Evolutionary conservation across 352 stramenopile genomes (phyloP).

Genomic region (Globisporangium yorkense): DNA sequence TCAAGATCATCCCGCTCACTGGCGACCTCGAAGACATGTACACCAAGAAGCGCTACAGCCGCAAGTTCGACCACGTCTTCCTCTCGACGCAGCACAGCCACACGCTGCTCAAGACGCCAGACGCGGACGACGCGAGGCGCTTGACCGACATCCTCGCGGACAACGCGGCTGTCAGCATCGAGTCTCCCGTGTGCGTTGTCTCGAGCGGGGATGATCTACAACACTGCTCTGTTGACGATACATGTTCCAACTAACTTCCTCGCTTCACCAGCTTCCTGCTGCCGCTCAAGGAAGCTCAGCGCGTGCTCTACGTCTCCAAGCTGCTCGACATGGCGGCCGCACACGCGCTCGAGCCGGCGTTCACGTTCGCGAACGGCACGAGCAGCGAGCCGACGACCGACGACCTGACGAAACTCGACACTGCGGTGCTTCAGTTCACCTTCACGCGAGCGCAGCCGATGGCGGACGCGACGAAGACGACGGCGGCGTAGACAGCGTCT

Average conservation of each 20-base stretch:
- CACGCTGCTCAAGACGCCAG: constrained; percentile 24
- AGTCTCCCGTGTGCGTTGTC: constrained; percentile 61
- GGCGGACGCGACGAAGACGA: no score
- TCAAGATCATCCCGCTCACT: constrained; percentile 70
- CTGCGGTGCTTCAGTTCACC: constrained; percentile 51
- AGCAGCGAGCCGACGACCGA: constrained; percentile 23
- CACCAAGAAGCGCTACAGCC: constrained; percentile 53
- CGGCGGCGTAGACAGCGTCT: no score
- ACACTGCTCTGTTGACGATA: not conserved
- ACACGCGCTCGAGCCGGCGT: constrained; percentile 28
- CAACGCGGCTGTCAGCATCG: constrained; percentile 46
- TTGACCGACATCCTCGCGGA: constrained; percentile 40
- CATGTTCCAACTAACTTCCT: not conserved
- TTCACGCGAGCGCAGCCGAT: constrained; percentile 10
- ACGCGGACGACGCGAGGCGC: constrained; percentile 9
- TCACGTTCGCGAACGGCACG: constrained; percentile 22
- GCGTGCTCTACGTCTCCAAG: constrained; percentile 59
- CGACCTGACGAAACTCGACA: constrained; percentile 50
- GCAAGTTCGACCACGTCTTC: constrained; percentile 61
- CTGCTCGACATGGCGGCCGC: constrained; percentile 46
- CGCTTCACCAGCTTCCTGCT: constrained; percentile 50
- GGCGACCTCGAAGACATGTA: constrained; percentile 55
- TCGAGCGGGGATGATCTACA: no score
- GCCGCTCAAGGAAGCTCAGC: constrained; percentile 62
- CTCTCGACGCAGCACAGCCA: constrained; percentile 60